Base-by-base conservation (phyloP, 2,329 filamentous ascomycete species). In the Fusarium brevicatenulatum region DNA sequence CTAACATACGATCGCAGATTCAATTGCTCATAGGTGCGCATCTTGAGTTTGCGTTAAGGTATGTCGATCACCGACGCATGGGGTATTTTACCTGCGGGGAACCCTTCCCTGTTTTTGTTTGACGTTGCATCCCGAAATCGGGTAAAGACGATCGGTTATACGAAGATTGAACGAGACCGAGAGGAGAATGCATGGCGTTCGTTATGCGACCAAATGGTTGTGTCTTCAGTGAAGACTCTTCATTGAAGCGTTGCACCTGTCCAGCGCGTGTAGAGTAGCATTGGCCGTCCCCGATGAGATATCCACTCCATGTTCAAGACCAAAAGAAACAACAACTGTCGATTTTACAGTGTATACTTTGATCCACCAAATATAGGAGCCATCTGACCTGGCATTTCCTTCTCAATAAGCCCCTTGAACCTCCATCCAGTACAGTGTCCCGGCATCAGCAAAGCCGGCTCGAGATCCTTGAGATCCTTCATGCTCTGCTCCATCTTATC, bases 361-460 rank as follows among this genome's bases (percentile, higher is more conserved):
- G 56, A 52, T 8, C 43, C 56, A 4, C 43, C 43, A 13, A 59
- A 59, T 3, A 59, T 39, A 0, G 56, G 56, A 32, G 43, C 56
- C 43, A 59, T 59, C 2, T 59, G 56, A 8, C 43, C 34, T 9
- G 56, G 34, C 56, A 59, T 59, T n/a, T 59, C 56, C 9, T 21
- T 59, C 21, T 59, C 56, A 21, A 59, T 39, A 18, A 59, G 21
- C 0, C 43, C 43, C 21, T 59, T 59, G 1, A 59, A 59, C 16
- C 56, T 59, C 56, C 56, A 59, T 13, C 55, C 55, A 16, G 55
- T 58, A 39, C 55, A 58, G 30, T 52, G 56, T 4, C 56, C 56
- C 0, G 56, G 56, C 56, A 59, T 59, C 7, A 59, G 34, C 9
- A 59, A 23, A 30, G 5, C 34, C 7, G 43, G 56, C 9, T 39